Evolutionary conservation across 306 rosid species (phyloP).

Genomic region (Trifolium fragiferum): DNA sequence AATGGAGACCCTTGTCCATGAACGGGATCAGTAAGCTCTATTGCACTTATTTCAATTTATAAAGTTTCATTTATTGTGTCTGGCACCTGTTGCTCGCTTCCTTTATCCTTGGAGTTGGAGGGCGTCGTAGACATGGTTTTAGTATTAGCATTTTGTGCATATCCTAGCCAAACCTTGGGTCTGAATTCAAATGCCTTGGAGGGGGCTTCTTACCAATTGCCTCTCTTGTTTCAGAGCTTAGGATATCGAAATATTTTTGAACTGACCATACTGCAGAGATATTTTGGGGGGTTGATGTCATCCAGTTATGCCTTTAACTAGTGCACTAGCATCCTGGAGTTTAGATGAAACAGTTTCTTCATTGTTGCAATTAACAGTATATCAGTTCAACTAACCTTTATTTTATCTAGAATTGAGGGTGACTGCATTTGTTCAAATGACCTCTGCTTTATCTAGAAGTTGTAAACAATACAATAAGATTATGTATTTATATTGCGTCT

Average conservation of each 20-base stretch:
- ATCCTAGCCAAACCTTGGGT: background rate
- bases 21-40: slow-evolving; percentile 84
- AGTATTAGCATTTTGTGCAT: slow-evolving; percentile 16
- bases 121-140: slow-evolving; percentile 31
- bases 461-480: background rate
- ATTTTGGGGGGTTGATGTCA: slow-evolving; percentile 7
- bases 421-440: slow-evolving; percentile 8
- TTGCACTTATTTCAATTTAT: slow-evolving; percentile 28
- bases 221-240: slow-evolving; percentile 8
- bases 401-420: slow-evolving; percentile 8
- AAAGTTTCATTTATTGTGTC: slow-evolving; percentile 32
- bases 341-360: slow-evolving; percentile 19
- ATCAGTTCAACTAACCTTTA: background rate
- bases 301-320: background rate
- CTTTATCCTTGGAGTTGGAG: slow-evolving; percentile 11
- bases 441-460: slow-evolving; percentile 9
- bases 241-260: background rate
- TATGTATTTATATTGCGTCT: slow-evolving; percentile 19
- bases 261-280: background rate
- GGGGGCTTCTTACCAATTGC: slow-evolving; percentile 1
- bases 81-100: slow-evolving; percentile 23
- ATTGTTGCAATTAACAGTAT: slow-evolving; percentile 5
- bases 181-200: slow-evolving; percentile 23
- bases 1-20: slow-evolving; percentile 93
- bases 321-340: slow-evolving; percentile 25